phyloP scores from a whole-genome alignment of 805 yeast genomes.

The Saccharomycopsis guyanensis region DNA sequence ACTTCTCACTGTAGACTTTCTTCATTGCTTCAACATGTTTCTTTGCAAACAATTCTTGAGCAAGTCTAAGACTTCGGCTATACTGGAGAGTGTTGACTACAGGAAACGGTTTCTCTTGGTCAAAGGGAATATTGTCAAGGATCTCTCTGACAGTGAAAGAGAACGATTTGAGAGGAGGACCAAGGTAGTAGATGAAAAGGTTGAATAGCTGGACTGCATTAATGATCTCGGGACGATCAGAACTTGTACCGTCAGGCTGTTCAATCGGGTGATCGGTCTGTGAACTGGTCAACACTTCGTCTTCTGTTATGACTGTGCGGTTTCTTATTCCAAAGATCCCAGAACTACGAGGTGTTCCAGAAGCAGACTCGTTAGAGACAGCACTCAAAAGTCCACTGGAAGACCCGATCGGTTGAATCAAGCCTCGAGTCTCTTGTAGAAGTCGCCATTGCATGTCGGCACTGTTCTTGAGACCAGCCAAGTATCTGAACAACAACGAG shows the following conservation, averaged over 20 bases:
- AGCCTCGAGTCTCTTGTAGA: slow-evolving; percentile 29
- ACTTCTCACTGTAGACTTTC: slow-evolving; percentile 38
- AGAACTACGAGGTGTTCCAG: background rate
- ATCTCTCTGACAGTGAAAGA: slow-evolving; percentile 57
- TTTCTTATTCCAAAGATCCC: slow-evolving; percentile 11
- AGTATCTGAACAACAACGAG: slow-evolving; percentile 42
- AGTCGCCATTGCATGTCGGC: slow-evolving; percentile 59
- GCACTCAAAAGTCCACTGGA: background rate
- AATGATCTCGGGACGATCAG: slow-evolving; percentile 12
- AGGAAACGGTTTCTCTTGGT: slow-evolving; percentile 26
- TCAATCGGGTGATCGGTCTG: background rate
- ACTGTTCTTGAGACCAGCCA: slow-evolving; percentile 63
- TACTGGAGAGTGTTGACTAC: slow-evolving; percentile 39
- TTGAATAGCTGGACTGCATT: slow-evolving; percentile 46
- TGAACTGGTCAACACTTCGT: background rate
- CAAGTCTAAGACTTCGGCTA: slow-evolving; percentile 38
- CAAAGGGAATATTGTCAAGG: slow-evolving; percentile 52
- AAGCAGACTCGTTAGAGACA: background rate
- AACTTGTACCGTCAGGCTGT: background rate
- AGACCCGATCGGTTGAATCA: background rate
- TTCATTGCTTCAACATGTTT: slow-evolving; percentile 54
- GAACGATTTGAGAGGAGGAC: slow-evolving; percentile 66
- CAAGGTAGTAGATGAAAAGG: slow-evolving; percentile 56
- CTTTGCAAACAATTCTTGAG: slow-evolving; percentile 46
- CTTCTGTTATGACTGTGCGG: background rate